Conservation (phyloP, 345 rosid genomes). For the Diplotaxis tenuifolia region DNA sequence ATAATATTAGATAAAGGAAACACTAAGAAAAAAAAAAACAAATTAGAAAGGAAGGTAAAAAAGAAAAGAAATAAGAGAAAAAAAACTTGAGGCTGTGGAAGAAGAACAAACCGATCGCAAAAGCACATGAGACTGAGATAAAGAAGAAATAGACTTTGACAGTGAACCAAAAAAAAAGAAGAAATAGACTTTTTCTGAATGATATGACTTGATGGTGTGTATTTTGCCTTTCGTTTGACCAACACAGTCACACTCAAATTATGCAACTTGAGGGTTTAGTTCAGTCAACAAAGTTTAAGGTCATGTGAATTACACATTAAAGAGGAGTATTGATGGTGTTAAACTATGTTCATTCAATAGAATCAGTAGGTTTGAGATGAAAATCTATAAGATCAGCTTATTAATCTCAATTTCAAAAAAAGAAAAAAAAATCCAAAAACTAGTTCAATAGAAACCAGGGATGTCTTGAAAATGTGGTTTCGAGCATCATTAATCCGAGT, state of each 20-base stretch:
- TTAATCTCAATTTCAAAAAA: no score
- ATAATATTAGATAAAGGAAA: conserved; percentile 20
- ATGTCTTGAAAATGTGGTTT: conserved; percentile 12
- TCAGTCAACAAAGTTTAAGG: neutral
- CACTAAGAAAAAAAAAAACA: conserved; percentile 37
- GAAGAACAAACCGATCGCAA: conserved; percentile 33
- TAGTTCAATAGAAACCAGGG: neutral
- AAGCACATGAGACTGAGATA: conserved; percentile 32
- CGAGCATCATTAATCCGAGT: no score
- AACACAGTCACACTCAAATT: conserved; percentile 27
- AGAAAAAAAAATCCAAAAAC: neutral
- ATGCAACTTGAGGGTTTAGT: conserved; percentile 11
- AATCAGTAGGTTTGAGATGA: neutral
- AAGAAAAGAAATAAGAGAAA: neutral
- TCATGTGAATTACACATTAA: neutral
- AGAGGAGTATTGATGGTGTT: neutral
- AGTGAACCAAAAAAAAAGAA: no score
- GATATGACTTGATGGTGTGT: conserved; percentile 35
- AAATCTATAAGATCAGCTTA: neutral
- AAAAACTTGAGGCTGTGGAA: conserved; percentile 10
- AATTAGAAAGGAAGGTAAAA: conserved; percentile 9
- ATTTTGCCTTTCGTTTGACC: conserved; percentile 36
- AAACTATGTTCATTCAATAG: neutral
- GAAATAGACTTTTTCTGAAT: conserved; percentile 21
- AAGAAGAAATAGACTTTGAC: conserved; percentile 28